phyloP scores from a whole-genome alignment of 1,284 basidiomycete genomes.

The Leccinum subspadiceum region DNA sequence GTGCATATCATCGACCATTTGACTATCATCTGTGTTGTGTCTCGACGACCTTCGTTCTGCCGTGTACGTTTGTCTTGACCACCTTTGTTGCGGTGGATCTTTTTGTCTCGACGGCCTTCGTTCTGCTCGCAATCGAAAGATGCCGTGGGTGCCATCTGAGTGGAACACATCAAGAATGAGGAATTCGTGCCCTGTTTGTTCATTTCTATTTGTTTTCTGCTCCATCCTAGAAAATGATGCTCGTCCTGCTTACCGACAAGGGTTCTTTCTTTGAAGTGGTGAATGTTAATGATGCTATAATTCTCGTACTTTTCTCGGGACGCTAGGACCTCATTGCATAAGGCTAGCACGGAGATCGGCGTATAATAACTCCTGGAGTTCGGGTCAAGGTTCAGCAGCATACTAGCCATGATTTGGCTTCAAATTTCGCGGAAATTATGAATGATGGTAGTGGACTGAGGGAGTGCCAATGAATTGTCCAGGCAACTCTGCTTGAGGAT shows the following conservation, averaged over 20 bases:
- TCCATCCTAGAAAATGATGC: not conserved
- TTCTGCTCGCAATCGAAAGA: not conserved
- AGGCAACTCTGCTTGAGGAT: no score
- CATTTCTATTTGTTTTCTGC: not conserved
- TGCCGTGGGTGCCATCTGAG: not conserved
- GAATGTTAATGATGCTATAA: not conserved
- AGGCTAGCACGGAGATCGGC: not conserved
- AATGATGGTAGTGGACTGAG: not conserved
- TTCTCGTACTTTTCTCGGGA: not conserved
- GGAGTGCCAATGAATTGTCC: not conserved
- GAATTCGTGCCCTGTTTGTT: not conserved
- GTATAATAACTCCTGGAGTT: not conserved
- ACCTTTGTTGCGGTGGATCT: not conserved
- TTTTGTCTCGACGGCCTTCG: not conserved
- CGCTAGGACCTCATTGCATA: not conserved
- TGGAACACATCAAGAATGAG: not conserved
- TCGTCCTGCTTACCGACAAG: not conserved
- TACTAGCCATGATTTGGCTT: not conserved
- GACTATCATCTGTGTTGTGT: not conserved
- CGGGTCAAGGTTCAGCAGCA: not conserved
- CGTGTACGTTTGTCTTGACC: not conserved
- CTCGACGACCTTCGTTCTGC: not conserved
- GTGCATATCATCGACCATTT: not conserved
- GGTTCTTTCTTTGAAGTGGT: not conserved
- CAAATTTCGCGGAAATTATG: not conserved